Base-by-base conservation (phyloP, 345 rosid genomes). In the Turnera subulata region DNA sequence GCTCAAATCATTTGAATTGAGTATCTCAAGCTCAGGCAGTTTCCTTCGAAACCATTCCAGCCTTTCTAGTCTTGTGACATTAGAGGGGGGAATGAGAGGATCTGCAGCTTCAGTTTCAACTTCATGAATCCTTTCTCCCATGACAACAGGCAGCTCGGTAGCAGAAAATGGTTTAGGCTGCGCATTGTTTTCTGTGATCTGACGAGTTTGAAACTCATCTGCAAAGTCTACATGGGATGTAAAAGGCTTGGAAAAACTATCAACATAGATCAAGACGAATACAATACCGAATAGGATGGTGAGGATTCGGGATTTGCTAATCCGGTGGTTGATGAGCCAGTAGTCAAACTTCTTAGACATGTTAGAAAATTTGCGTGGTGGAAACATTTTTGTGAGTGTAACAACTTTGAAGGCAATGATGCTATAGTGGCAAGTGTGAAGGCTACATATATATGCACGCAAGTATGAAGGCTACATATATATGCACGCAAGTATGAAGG, bases 1-100 rank as follows among this genome's bases (percentile, higher is more conserved):
- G 16, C 53, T 59, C 33, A 47, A 35, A n/a, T 59, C 53, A 15
- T 32, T 59, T n/a, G 54, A 59, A 13, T 59, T 46, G n/a, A 59
- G 63, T 22, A 59, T 32, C 23, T 59, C 63, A 23, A 47, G 53
- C 21, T 59, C 53, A 4, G 45, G 63, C 29, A 47, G 53, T 38
- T 59, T 33, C n/a, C 39, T 8, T 5, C 63, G 32, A 26, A 47
- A 21, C 63, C 54, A 59, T 11, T n/a, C 19, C 11, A 59, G 46
- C 25, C 54, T 47, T 45, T 32, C 63, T 1, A 6, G 29, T 35
- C 14, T 47, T 18, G 53, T 58, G 25, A 35, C 19, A 33, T 58
- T 58, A 25, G 1, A 48, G 18, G 63, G 63, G 46, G 46, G 63
- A 29, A 58, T 48, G 40, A 58, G 46, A 6, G 61, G 44, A 46